Base-by-base conservation (phyloP, 1,284 basidiomycete species). In the Marasmius sp. region DNA sequence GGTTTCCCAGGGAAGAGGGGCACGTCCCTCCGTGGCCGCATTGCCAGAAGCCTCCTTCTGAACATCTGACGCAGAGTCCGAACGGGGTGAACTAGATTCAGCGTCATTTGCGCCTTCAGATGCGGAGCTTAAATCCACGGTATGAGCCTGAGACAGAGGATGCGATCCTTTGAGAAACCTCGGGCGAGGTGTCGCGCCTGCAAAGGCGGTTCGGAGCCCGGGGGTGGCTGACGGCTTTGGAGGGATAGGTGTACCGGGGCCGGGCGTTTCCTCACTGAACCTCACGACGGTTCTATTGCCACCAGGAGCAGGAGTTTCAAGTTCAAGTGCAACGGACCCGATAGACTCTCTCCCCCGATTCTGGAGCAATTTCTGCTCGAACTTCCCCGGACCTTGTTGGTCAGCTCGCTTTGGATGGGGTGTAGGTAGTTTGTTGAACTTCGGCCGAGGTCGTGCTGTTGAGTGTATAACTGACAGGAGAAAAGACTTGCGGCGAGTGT, bases 391-490 rank as follows among this genome's bases (percentile, higher is more conserved):
- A 7, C 52, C 52, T 14, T 34, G 33, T 37, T 36, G 52, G 2
- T 27, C 27, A 54, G 52, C 34, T 10, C 52, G 52, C 3, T 18
- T 52, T 27, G 85, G 87, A 71, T 89, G 87, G 18, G 91, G 91
- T 1, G 89, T 91, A 10, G 84, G 80, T 58, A 81, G 73, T 60
- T 83, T 54, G 52, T 54, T 54, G 52, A 54, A 36, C n/a, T 36
- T 85, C 65, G 89, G 77, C 6, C 88, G 82, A 0, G 91, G 90
- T n/a, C 89, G 84, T 1, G 88, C 77, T 2, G 86, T 89, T 2
- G 89, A 91, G 70, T 92, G 89, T 69, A 92, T 90, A 18, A 93
- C 86, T 4, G 86, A 86, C 39, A 93, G 79, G 6, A 93, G 81
- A 75, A 93, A 92, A 0, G 90, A 91, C 18, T 84, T 82, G 49